Conservation (phyloP, 805 yeast species). For the Schwanniomyces polymorphus region DNA sequence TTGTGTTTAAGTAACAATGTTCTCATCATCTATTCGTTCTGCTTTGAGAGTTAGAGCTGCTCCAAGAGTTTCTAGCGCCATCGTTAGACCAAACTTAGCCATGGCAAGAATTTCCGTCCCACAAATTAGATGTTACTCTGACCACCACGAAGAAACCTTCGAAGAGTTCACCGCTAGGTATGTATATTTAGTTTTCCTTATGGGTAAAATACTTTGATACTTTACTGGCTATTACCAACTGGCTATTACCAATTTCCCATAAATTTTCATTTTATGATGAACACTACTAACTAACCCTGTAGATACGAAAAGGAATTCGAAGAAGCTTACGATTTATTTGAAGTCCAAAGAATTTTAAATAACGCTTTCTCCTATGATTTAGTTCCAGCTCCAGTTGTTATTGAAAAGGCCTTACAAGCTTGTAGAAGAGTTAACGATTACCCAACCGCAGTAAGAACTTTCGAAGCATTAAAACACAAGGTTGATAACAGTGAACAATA, state of each 20-base stretch:
- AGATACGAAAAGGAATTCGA: conserved; percentile 96
- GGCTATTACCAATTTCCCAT: neutral
- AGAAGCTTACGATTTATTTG: conserved; percentile 46
- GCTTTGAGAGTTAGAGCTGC: conserved; percentile 37
- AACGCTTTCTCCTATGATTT: conserved; percentile 97
- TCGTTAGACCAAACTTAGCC: conserved; percentile 21
- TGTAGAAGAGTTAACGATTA: conserved; percentile 98
- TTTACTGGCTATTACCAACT: neutral
- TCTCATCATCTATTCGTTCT: conserved; percentile 42
- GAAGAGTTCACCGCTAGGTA: conserved; percentile 90
- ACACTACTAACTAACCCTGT: neutral
- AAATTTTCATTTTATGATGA: neutral
- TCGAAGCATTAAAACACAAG: conserved; percentile 94
- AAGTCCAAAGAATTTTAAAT: conserved; percentile 83
- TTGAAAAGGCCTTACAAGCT: conserved; percentile 94
- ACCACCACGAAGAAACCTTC: conserved; percentile 87
- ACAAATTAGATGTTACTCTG: conserved; percentile 69
- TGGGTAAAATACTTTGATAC: neutral
- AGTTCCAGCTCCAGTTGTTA: conserved; percentile 96
- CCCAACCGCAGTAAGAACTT: conserved; percentile 98
- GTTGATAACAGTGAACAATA: conserved; percentile 94
- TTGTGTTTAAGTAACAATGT: conserved; percentile 20
- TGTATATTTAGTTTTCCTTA: conserved; percentile 14
- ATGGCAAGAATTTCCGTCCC: conserved; percentile 21
- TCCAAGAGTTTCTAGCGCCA: conserved; percentile 27